Evolutionary conservation across 106 monocot genomes (phyloP).

Genomic region (Gastrodia elata): DNA sequence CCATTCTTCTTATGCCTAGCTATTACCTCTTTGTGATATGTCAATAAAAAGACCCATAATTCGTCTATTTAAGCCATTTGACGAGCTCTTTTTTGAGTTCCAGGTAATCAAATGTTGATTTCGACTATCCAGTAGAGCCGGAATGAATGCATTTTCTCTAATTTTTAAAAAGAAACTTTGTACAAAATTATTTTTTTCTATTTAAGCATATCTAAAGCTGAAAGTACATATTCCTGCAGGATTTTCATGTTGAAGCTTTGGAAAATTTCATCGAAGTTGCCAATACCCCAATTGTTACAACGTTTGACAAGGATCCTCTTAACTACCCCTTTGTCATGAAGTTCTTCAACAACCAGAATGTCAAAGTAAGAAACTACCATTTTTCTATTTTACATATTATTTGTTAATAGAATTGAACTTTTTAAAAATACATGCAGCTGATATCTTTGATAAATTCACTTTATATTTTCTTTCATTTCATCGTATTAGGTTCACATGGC

Average conservation of each 20-base stretch:
- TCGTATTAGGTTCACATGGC: too few relatives aligned
- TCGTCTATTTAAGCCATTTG: slow-evolving; percentile 89
- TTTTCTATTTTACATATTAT: not conserved
- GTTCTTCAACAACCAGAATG: slow-evolving; percentile 56
- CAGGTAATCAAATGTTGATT: slow-evolving; percentile 29
- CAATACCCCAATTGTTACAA: slow-evolving; percentile 52
- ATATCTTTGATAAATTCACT: not conserved
- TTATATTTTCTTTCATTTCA: not conserved
- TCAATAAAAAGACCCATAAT: slow-evolving; percentile 34
- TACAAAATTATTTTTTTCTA: too few relatives aligned
- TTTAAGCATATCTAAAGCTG: too few relatives aligned
- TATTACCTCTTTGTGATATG: slow-evolving; percentile 68
- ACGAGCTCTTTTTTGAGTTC: slow-evolving; percentile 71
- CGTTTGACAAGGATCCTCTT: slow-evolving; percentile 55
- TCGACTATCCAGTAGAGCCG: not conserved
- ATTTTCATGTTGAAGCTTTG: slow-evolving; percentile 59
- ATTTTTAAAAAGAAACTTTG: too few relatives aligned
- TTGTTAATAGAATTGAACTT: not conserved
- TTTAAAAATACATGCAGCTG: not conserved
- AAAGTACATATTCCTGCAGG: too few relatives aligned
- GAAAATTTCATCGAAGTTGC: slow-evolving; percentile 66
- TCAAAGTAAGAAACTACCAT: slow-evolving; percentile 51
- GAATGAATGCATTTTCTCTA: too few relatives aligned
- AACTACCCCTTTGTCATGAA: slow-evolving; percentile 69
- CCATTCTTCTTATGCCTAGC: slow-evolving; percentile 66